phyloP scores from a whole-genome alignment of 2,329 filamentous ascomycete genomes.

The Fusarium xyrophilum region DNA sequence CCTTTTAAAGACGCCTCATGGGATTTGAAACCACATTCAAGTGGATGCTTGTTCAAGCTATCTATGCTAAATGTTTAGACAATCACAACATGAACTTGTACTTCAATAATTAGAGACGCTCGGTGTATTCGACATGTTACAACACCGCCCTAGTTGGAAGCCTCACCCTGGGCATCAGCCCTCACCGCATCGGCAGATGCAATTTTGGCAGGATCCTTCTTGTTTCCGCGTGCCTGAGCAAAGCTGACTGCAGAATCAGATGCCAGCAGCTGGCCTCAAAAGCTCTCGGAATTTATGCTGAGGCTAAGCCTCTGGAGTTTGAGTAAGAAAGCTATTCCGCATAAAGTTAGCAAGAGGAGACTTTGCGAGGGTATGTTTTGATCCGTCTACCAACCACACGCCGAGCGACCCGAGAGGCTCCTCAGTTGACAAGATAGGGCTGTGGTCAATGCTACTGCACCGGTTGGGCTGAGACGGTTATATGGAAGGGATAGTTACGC shows the following conservation, averaged over 20 bases:
- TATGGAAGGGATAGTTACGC: not conserved
- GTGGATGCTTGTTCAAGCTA: too few relatives aligned
- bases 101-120: too few relatives aligned
- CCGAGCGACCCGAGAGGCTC: not conserved
- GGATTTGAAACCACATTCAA: too few relatives aligned
- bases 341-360: not conserved
- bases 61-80: too few relatives aligned
- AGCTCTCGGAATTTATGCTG: not conserved
- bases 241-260: not conserved
- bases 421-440: not conserved
- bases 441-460: not conserved
- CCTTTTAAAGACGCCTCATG: too few relatives aligned
- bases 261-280: not conserved
- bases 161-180: too few relatives aligned
- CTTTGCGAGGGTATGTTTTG: accelerated
- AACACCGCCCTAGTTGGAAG: too few relatives aligned
- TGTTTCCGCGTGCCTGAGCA: not conserved
- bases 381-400: not conserved
- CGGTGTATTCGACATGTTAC: too few relatives aligned
- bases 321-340: not conserved
- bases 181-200: not conserved
- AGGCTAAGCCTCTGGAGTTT: not conserved
- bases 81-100: too few relatives aligned
- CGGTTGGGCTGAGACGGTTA: not conserved
- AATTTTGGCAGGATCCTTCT: not conserved